A percentile compares a stretch with the other conserved stretches of the same genome.
Conservation (phyloP, 306 rosid genomes). For the Prinsepia uniflora region DNA sequence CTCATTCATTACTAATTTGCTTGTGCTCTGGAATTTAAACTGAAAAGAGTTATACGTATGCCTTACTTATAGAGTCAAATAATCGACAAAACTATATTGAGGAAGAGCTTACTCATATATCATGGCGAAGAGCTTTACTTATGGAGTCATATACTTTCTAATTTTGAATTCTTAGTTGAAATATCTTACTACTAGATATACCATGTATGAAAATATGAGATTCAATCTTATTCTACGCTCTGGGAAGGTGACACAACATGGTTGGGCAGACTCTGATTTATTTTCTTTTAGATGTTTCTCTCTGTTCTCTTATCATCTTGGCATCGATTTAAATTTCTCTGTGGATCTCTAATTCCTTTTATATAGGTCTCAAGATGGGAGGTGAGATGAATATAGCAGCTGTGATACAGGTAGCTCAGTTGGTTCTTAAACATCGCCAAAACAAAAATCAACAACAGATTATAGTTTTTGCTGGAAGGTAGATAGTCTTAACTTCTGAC, state of each 20-base stretch:
- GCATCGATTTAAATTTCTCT: background rate
- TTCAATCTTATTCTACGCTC: background rate
- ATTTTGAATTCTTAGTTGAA: background rate
- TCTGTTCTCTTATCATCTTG: background rate
- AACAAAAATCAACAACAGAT: constrained; percentile 45
- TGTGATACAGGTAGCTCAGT: constrained; percentile 39
- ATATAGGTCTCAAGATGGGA: constrained; percentile 38
- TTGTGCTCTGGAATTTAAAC: background rate
- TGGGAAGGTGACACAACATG: background rate
- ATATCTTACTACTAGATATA: background rate
- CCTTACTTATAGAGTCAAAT: background rate
- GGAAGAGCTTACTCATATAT: background rate
- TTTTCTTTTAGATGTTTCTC: background rate
- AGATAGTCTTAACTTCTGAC: background rate
- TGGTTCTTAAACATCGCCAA: constrained; percentile 46
- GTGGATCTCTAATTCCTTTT: background rate
- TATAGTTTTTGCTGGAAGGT: constrained; percentile 45
- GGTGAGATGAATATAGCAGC: constrained; percentile 39
- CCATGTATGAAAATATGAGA: background rate
- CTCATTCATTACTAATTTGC: background rate
- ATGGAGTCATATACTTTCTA: background rate
- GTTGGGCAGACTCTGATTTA: background rate
- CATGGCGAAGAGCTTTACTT: background rate
- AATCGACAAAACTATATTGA: background rate
- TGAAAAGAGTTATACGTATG: background rate